These are phyloP conservation scores for Artemisia annua DNA, from an alignment of 129 eudicot genomes.

Conservation along the genomic window DNA sequence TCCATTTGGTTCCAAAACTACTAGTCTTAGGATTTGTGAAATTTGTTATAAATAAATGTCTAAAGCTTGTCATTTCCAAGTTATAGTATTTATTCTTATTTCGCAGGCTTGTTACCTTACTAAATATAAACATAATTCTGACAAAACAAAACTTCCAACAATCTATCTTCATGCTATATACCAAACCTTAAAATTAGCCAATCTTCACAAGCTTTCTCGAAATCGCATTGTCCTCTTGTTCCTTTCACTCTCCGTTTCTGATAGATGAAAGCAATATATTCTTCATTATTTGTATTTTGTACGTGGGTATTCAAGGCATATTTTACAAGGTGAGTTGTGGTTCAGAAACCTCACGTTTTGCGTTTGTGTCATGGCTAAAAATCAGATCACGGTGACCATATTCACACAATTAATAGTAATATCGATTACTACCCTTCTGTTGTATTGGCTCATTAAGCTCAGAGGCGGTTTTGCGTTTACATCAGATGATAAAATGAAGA, in stretches of 20 bases:
- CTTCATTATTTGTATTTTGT: slow-evolving; percentile 12
- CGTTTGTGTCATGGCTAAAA: slow-evolving; percentile 11
- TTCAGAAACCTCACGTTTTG: background rate
- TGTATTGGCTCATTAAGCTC: slow-evolving; percentile 67
- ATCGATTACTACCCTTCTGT: slow-evolving; percentile 45
- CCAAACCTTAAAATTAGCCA: slow-evolving; percentile 24
- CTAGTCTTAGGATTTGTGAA: background rate
- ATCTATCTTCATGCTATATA: slow-evolving; percentile 20
- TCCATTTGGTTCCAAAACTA: too few relatives aligned
- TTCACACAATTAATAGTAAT: slow-evolving; percentile 60
- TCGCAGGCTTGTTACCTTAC: slow-evolving; percentile 17
- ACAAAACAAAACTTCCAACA: slow-evolving; percentile 25
- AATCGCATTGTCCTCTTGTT: background rate
- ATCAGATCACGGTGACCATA: slow-evolving; percentile 26
- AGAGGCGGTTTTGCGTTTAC: slow-evolving; percentile 67
- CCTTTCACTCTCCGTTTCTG: slow-evolving; percentile 18
- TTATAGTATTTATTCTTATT: slow-evolving; percentile 6
- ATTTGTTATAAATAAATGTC: background rate
- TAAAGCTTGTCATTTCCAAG: slow-evolving; percentile 7
- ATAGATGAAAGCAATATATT: slow-evolving; percentile 30
- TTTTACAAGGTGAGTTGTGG: background rate
- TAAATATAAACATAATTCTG: slow-evolving; percentile 12
- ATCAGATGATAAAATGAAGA: slow-evolving; percentile 44
- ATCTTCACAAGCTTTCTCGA: slow-evolving; percentile 19
- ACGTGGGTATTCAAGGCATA: background rate